Evolutionary conservation across 768 basidiomycete species (phyloP), one percentile per base, ranked within the genome.

Genomic region (Suillus variegatus): DNA sequence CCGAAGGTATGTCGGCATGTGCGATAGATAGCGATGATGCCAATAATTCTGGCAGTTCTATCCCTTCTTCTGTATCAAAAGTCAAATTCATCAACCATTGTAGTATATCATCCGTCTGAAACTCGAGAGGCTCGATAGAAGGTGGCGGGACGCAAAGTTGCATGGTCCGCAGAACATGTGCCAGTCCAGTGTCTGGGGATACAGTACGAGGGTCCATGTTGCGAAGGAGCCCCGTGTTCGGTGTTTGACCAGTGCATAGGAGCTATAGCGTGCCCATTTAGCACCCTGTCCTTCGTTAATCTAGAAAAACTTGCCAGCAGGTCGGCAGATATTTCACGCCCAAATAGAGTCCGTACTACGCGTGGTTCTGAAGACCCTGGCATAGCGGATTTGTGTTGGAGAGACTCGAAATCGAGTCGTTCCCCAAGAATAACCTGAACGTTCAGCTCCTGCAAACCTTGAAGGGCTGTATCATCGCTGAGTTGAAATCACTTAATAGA

Each of bases 231-330:
- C 69, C 71, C 0, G 87, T 86, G 70, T 89, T 88, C 18, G 87
- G 87, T 8, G 69, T 74, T 72, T 89, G 88, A 8, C 88, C 88
- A 0, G 86, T 88, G 68, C 88, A 88, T 2, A 87, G 75, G 12
- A 88, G 81, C 86, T 87, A 47, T n/a, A 46, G 46, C 2, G 25
- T 18, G 41, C 43, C 40, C 41, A 35, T 20, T 67, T 38, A 36
- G 46, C 13, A 46, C 18, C 40, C 4, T 51, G 25, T 28, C 32
- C 40, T 14, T 61, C 49, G 40, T n/a, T 13, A 36, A 65, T n/a
- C 12, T 32, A 32, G 36, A 56, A 40, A 28, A 67, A 32, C 32
- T 28, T 66, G 87, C 87, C 25, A 88, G 71, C 4, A 87, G 74
- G 68, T 88, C 85, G 0, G 84, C 86, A 18, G 75, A 74, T 32